Evolutionary conservation across 2,329 filamentous ascomycete species (phyloP).

Genomic region (Pyrenophora graminea): DNA sequence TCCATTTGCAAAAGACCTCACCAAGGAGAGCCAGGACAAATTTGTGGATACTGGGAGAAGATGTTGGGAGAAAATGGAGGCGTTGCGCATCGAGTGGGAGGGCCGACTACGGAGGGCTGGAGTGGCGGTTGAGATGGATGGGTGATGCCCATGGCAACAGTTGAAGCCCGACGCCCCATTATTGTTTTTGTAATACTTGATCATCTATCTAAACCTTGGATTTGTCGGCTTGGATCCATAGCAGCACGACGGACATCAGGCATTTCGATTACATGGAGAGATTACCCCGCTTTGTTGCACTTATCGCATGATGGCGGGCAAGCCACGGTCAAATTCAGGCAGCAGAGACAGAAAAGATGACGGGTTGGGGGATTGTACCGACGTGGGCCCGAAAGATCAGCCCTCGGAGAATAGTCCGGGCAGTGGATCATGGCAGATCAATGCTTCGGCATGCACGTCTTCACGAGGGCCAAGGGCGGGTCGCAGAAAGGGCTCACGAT

Average conservation of each 20-base stretch:
- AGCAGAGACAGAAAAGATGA: not conserved
- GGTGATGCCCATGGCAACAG: too few relatives aligned
- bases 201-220: too few relatives aligned
- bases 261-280: too few relatives aligned
- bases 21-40: constrained; percentile 61
- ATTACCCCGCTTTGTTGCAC: too few relatives aligned
- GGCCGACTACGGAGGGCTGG: constrained; percentile 42
- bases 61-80: constrained; percentile 74
- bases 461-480: not conserved
- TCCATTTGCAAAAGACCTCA: constrained; percentile 62
- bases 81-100: constrained; percentile 68
- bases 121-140: constrained; percentile 43
- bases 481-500: not conserved
- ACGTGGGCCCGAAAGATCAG: constrained; percentile 6
- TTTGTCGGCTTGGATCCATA: too few relatives aligned
- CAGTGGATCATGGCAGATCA: constrained; percentile 4
- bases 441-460: not conserved
- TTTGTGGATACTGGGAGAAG: constrained; percentile 66
- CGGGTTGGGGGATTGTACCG: not conserved
- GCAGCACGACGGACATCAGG: too few relatives aligned
- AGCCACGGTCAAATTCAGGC: not conserved
- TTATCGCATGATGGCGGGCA: not conserved
- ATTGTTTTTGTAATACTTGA: too few relatives aligned
- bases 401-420: constrained; percentile 6
- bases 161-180: too few relatives aligned